Evolutionary conservation across 2,329 filamentous ascomycete species (phyloP).

Genomic region (Huntiella abstrusa): DNA sequence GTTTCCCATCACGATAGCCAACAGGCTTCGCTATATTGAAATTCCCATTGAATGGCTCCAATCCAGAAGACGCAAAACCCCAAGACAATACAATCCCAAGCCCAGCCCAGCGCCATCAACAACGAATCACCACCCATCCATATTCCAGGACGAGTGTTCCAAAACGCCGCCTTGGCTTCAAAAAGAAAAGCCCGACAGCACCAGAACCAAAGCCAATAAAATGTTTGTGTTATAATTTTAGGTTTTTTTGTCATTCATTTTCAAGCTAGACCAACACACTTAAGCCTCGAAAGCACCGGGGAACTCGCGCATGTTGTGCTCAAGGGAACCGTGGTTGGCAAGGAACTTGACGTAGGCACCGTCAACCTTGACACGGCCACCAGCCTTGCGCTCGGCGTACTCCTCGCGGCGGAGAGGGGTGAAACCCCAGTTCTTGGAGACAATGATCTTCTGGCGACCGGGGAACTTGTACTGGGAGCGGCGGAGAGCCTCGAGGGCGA

Average conservation of each 20-base stretch:
- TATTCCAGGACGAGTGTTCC: too few relatives aligned
- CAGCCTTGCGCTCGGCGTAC: slow-evolving; percentile 88
- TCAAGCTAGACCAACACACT: slow-evolving; percentile 16
- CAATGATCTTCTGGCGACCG: slow-evolving; percentile 99
- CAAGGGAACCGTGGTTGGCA: slow-evolving; percentile 73
- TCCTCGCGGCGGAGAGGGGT: slow-evolving; percentile 94
- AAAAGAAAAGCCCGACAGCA: too few relatives aligned
- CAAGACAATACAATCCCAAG: too few relatives aligned
- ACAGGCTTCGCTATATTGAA: slow-evolving; percentile 1
- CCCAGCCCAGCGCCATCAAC: too few relatives aligned
- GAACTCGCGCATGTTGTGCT: slow-evolving; percentile 83
- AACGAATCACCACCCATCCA: too few relatives aligned
- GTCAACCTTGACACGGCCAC: slow-evolving; percentile 85
- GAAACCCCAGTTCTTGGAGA: slow-evolving; percentile 99
- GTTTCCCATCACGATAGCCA: neutral
- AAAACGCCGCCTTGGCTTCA: too few relatives aligned
- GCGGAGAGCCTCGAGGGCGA: slow-evolving; percentile 95
- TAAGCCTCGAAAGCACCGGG: slow-evolving; percentile 67
- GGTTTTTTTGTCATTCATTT: slow-evolving; percentile 12
- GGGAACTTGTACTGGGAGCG: slow-evolving; percentile 99
- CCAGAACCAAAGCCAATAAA: neutral
- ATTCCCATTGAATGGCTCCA: neutral
- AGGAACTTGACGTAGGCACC: slow-evolving; percentile 99
- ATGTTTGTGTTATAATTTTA: slow-evolving; percentile 6
- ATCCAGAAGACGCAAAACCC: too few relatives aligned